These are phyloP conservation scores for Sabuloglossum arenarium DNA, from an alignment of 495 filamentous ascomycete genomes.

Conservation along the genomic window DNA sequence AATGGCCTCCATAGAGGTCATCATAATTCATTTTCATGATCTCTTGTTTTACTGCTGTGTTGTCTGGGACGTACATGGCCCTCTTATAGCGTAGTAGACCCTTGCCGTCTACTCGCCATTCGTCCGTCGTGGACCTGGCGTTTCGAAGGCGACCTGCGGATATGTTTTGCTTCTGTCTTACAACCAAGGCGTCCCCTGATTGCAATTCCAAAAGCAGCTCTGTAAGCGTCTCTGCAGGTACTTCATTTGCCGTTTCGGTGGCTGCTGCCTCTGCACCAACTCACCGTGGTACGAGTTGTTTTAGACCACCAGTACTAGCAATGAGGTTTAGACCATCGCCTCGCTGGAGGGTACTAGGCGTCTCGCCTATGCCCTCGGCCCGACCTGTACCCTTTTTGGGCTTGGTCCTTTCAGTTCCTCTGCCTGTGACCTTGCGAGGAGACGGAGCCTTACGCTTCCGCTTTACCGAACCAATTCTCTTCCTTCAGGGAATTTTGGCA, in stretches of 20 bases:
- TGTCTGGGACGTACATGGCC: neutral
- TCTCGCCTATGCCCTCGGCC: neutral
- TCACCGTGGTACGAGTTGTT: neutral
- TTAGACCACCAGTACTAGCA: neutral
- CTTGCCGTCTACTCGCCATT: neutral
- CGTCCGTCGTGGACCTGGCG: too few species aligned
- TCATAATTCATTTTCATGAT: neutral
- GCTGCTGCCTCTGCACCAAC: neutral
- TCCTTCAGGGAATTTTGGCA: too few species aligned
- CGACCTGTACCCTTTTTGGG: too few species aligned
- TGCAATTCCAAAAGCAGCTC: neutral
- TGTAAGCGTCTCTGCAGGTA: neutral
- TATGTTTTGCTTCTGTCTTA: neutral
- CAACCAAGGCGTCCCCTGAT: neutral
- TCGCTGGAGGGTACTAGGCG: neutral
- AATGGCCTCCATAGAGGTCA: slow-evolving; percentile 3
- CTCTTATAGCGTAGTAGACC: neutral
- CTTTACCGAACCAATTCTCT: too few species aligned
- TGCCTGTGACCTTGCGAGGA: too few species aligned
- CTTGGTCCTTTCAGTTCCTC: too few species aligned
- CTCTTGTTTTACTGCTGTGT: neutral
- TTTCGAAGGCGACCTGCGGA: neutral
- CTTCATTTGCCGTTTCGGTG: neutral
- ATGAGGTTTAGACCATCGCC: too few species aligned
- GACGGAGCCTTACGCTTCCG: too few species aligned